Conservation (phyloP, 495 filamentous ascomycete species). For the Daldinia decipiens region DNA sequence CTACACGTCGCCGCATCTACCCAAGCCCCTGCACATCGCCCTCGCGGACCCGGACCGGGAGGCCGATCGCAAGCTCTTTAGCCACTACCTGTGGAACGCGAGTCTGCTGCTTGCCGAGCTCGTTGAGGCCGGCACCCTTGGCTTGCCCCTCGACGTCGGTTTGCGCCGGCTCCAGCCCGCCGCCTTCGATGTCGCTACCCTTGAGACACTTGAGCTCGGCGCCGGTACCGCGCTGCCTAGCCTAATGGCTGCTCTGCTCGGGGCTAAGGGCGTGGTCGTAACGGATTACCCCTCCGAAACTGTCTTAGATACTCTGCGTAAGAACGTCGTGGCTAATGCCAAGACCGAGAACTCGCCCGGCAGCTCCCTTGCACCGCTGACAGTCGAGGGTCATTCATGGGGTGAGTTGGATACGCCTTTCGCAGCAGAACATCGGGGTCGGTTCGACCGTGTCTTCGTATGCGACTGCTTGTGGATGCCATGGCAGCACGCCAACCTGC, state of each 20-base stretch:
- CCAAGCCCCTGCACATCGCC: constrained; percentile 54
- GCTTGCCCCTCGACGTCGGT: constrained; percentile 24
- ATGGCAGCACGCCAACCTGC: constrained; percentile 77
- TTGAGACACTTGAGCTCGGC: constrained; percentile 60
- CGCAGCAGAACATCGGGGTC: constrained; percentile 58
- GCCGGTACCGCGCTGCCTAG: constrained; percentile 80
- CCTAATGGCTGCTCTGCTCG: constrained; percentile 71
- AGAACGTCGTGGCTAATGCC: constrained; percentile 63
- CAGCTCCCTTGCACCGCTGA: constrained; percentile 42
- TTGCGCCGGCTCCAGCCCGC: constrained; percentile 5
- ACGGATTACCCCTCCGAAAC: constrained; percentile 80
- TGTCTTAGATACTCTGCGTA: constrained; percentile 67
- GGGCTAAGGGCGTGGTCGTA: constrained; percentile 70
- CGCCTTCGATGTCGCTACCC: constrained; percentile 51
- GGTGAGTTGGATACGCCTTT: constrained; percentile 68
- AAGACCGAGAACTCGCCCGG: constrained; percentile 37
- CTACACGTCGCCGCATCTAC: constrained; percentile 71
- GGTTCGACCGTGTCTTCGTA: constrained; percentile 76
- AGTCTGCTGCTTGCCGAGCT: constrained; percentile 75
- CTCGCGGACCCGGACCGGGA: constrained; percentile 67
- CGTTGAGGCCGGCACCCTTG: constrained; percentile 62
- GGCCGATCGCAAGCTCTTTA: constrained; percentile 72
- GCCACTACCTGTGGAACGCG: constrained; percentile 90
- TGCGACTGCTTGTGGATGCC: constrained; percentile 92
- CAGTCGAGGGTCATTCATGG: constrained; percentile 77